Percentiles rank a stretch among this genome's conserved stretches.
Evolutionary conservation across 2,329 filamentous ascomycete genomes (phyloP).

Genomic region (Aspergillus ochraceus): DNA sequence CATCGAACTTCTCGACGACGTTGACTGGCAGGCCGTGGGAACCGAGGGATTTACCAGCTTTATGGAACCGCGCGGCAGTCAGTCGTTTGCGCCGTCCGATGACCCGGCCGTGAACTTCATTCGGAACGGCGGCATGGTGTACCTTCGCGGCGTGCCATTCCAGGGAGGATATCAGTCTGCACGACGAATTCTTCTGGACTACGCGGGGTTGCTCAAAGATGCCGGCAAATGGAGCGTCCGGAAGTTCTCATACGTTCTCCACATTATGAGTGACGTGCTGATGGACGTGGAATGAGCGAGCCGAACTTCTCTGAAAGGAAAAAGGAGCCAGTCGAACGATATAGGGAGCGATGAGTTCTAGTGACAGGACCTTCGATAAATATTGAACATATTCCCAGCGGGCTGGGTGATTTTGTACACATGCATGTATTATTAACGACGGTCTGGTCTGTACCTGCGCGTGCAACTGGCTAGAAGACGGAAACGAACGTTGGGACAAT

Average conservation of each 20-base stretch:
- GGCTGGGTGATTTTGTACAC: not conserved
- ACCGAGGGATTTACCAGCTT: constrained; percentile 47
- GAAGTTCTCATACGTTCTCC: constrained; percentile 53
- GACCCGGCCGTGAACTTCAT: constrained; percentile 46
- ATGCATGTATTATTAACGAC: not conserved
- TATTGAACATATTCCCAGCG: not conserved
- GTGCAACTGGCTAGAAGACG: not conserved
- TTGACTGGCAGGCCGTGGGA: constrained; percentile 51
- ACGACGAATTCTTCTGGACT: constrained; percentile 53
- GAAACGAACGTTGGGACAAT: not conserved
- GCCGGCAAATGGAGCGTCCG: constrained; percentile 53
- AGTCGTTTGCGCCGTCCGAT: constrained; percentile 28
- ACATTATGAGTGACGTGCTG: constrained; percentile 55
- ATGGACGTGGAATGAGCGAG: constrained; percentile 35
- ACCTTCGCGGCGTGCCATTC: constrained; percentile 49
- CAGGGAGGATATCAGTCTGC: constrained; percentile 53
- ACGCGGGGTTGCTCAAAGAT: constrained; percentile 54
- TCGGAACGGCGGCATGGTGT: constrained; percentile 49
- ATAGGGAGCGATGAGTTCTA: not conserved
- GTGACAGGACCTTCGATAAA: not conserved
- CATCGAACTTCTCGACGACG: constrained; percentile 50
- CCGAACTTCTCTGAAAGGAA: no score
- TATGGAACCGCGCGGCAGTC: constrained; percentile 34
- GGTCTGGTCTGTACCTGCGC: not conserved
- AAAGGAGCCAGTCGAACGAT: no score